phyloP scores from a whole-genome alignment of 176 grass and related monocot genomes.

The Areca catechu region DNA sequence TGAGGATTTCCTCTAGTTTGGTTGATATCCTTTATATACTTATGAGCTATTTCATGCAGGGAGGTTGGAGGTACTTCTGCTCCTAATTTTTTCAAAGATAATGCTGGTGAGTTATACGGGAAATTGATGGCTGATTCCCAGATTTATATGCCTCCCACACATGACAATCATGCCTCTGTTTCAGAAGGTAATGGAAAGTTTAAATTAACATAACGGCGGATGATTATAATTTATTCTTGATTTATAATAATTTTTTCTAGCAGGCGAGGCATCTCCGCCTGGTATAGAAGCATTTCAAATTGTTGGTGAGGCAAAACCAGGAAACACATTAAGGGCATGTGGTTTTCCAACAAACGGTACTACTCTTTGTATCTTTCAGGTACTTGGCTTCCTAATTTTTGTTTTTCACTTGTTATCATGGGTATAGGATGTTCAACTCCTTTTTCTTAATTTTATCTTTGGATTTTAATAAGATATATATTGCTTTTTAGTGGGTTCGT shows the following conservation, averaged over 20 bases:
- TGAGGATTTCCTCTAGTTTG: too few relatives aligned
- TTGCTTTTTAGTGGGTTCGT: conserved; percentile 75
- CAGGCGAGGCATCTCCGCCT: conserved; percentile 53
- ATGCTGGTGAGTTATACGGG: conserved; percentile 27
- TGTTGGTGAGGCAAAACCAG: conserved; percentile 54
- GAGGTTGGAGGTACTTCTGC: conserved; percentile 33
- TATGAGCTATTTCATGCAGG: conserved; percentile 31
- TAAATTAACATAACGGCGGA: conserved; percentile 14
- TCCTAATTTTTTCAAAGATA: conserved; percentile 50
- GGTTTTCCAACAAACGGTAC: conserved; percentile 85
- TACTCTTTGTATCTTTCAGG: conserved; percentile 96
- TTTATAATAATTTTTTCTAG: conserved; percentile 15
- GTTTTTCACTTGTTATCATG: conserved; percentile 6
- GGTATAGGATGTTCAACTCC: conserved; percentile 13
- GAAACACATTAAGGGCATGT: conserved; percentile 49
- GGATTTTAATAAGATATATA: not conserved
- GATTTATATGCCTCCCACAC: conserved; percentile 5
- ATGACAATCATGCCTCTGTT: conserved; percentile 28
- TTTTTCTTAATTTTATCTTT: not conserved
- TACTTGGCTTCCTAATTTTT: conserved; percentile 19
- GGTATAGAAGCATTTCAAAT: conserved; percentile 92
- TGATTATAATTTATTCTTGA: conserved; percentile 27
- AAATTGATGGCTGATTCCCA: conserved; percentile 29
- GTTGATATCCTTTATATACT: not conserved
- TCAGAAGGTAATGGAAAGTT: conserved; percentile 54